Base-by-base conservation (phyloP, 306 rosid genomes). In the Casuarina cunninghamiana region DNA sequence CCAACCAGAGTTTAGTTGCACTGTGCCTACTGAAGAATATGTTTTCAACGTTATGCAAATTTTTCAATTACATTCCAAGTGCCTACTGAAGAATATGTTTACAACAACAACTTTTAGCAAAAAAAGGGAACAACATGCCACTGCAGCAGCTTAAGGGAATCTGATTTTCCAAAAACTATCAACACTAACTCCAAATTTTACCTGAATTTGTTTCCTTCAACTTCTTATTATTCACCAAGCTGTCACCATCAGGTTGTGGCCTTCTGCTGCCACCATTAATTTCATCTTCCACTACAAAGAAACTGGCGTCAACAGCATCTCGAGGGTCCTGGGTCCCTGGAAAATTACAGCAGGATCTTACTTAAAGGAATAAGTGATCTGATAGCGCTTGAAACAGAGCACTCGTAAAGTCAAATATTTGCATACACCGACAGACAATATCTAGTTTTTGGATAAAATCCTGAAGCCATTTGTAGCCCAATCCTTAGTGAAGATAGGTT, bases 311-410 rank as follows among this genome's bases (percentile, higher is more conserved):
- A 63, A 62, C 79, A 73, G 75, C 80, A 79, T 78, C 72, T 63
- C 48, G 83, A 42, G 82, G 57, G 3, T 87, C 90, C 70, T 61
- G 79, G 45, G 80, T 86, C 74, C 98, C 98, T 90, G 81, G 66
- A 71, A 73, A 69, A 72, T 46, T 51, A 51, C 65, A 79, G 65
- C 41, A 21, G 51, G 70, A 49, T 75, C 68, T 53, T 73, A n/a
- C 15, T 70, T 41, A 55, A 68, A 39, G 53, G 43, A 60, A 38
- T 16, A 43, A 67, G 53, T 38, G 38, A 54, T 57, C 66, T 2
- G 42, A 37, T 74, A 55, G 43, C 19, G 39, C 57, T 41, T 11
- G 2, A 44, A 58, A 45, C 1, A 13, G 46, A 21, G 3, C 11
- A 32, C 6, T 8, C 37, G 9, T 16, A 38, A 7, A 5, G 2